Conservation (phyloP, 1,284 basidiomycete genomes). For the Apiotrichum gamsii region DNA sequence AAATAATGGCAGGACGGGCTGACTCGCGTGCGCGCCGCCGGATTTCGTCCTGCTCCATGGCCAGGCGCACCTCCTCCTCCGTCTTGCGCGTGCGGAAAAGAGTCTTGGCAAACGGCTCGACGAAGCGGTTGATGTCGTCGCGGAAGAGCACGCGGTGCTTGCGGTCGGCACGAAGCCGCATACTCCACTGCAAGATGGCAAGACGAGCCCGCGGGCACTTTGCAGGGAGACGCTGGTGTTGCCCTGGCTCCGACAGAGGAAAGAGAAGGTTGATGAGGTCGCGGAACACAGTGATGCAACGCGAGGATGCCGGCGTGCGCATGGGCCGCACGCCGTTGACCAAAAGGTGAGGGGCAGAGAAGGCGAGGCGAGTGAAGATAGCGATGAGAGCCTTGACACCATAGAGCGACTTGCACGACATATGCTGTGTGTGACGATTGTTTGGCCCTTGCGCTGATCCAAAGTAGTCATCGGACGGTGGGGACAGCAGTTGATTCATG, state of each 20-base stretch:
- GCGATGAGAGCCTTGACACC: conserved; percentile 49
- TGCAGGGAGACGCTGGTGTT: conserved; percentile 32
- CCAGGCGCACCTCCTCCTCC: conserved; percentile 26
- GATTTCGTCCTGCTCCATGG: conserved; percentile 31
- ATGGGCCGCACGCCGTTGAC: conserved; percentile 29
- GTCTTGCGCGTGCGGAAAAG: conserved; percentile 43
- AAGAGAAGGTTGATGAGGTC: conserved; percentile 49
- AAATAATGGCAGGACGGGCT: conserved; percentile 1
- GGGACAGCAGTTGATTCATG: conserved; percentile 2
- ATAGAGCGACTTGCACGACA: conserved; percentile 39
- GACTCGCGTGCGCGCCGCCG: conserved; percentile 14
- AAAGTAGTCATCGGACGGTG: conserved; percentile 7
- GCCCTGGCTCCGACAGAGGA: conserved; percentile 24
- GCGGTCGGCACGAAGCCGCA: conserved; percentile 82
- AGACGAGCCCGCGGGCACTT: conserved; percentile 61
- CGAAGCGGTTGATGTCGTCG: conserved; percentile 47
- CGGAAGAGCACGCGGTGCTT: conserved; percentile 79
- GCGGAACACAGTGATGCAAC: conserved; percentile 49
- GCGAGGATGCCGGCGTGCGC: conserved; percentile 46
- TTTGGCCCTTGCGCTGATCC: neutral
- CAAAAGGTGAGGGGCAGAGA: conserved; percentile 34
- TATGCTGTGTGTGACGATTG: conserved; percentile 15
- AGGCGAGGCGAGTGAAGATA: conserved; percentile 49
- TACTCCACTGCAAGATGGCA: conserved; percentile 74
- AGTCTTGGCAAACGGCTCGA: conserved; percentile 42